A percentile compares a stretch with the other conserved stretches of the same genome.
Evolutionary conservation across 768 basidiomycete genomes (phyloP).

Genomic region (Arthromyces matolae): DNA sequence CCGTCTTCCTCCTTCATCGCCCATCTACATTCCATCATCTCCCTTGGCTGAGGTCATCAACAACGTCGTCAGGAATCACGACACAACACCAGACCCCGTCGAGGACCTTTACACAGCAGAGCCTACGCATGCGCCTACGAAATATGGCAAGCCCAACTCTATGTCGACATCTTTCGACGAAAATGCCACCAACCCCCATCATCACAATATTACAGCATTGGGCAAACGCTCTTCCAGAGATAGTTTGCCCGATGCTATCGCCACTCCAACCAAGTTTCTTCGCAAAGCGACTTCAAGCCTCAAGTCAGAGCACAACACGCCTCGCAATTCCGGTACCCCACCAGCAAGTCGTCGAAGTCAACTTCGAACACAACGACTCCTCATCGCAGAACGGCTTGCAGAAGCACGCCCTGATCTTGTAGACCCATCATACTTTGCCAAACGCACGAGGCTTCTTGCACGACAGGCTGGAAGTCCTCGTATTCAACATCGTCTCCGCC

Average conservation of each 20-base stretch:
- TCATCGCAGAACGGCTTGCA: conserved; percentile 39
- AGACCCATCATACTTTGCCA: conserved; percentile 25
- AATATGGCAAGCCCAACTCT: background rate
- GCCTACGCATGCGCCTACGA: no score
- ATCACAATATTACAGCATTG: background rate
- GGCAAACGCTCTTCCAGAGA: background rate
- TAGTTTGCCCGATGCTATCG: background rate
- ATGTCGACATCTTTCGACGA: background rate
- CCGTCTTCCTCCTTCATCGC: background rate
- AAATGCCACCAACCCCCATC: background rate
- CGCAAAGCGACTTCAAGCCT: background rate
- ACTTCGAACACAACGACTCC: conserved; percentile 20
- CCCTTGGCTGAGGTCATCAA: conserved; percentile 13
- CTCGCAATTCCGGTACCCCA: background rate
- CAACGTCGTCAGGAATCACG: background rate
- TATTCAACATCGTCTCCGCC: background rate
- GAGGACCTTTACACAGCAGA: no score
- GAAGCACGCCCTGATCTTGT: conserved; percentile 42
- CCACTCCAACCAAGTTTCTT: conserved; percentile 2
- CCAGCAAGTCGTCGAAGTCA: conserved; percentile 9
- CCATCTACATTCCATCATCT: conserved; percentile 1
- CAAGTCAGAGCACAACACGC: background rate
- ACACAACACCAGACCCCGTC: background rate
- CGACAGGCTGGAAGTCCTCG: conserved; percentile 4
- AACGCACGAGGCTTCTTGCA: conserved; percentile 21